phyloP scores from a whole-genome alignment of 768 basidiomycete species.

The Rhodotorula sphaerocarpa region DNA sequence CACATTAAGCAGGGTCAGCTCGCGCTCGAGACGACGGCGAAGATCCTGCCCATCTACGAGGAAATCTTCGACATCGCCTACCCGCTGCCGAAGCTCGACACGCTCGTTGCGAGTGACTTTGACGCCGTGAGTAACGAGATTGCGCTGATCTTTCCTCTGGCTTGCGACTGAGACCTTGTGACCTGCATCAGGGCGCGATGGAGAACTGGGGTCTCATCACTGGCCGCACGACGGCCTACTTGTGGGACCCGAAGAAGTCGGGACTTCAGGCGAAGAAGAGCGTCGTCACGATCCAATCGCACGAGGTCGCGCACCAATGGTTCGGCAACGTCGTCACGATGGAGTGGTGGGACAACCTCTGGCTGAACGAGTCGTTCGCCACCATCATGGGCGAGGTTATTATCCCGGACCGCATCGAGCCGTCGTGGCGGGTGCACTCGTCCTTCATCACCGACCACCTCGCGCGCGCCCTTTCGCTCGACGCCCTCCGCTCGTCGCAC shows the following conservation, averaged over 20 bases:
- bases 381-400: conserved; percentile 78
- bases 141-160: background rate
- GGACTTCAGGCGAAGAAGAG: conserved; percentile 67
- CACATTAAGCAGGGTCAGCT: conserved; percentile 73
- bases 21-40: conserved; percentile 75
- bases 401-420: conserved; percentile 53
- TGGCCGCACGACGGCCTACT: conserved; percentile 70
- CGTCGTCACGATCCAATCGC: conserved; percentile 69
- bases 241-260: conserved; percentile 67
- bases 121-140: conserved; percentile 50
- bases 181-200: conserved; percentile 45
- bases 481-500: conserved; percentile 79
- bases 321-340: conserved; percentile 66
- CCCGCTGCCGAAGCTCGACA: conserved; percentile 89
- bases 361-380: conserved; percentile 40
- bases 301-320: conserved; percentile 51
- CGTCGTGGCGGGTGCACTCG: conserved; percentile 56
- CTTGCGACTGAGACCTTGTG: background rate
- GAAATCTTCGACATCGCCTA: conserved; percentile 83
- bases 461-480: conserved; percentile 66
- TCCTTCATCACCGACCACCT: conserved; percentile 73
- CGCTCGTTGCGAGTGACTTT: conserved; percentile 80
- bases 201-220: conserved; percentile 84
- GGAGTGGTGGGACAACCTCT: conserved; percentile 50
- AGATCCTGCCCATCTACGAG: conserved; percentile 81